Evolutionary conservation across 2,329 filamentous ascomycete species (phyloP), one percentile per base, ranked within the genome.

Genomic region (Penicillium sp.): DNA sequence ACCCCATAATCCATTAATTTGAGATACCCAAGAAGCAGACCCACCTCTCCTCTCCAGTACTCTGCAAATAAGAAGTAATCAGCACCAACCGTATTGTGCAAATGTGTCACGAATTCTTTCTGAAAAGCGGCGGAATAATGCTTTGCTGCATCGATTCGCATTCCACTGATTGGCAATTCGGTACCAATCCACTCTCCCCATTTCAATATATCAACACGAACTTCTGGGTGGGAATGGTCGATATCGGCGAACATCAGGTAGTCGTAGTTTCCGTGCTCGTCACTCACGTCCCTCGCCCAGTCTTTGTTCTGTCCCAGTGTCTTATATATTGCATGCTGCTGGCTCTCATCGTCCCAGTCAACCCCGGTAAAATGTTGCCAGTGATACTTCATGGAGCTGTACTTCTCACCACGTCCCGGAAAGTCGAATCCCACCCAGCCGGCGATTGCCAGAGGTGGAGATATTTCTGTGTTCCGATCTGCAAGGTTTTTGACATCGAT

Each of bases 241-340:
- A 91, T 72, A 69, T 91, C 85, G 7, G 86, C 85, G 65, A 89
- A 90, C 86, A 91, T 89, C 31, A 90, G 79, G 68, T 86, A 89
- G 61, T 82, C 80, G 55, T 83, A 86, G 66, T 91, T 90, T 12
- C 88, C 88, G 59, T 85, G 82, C 69, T 89, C 79, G 36, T 83
- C 79, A 35, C 85, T 85, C 3, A 87, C 86, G 7, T 81, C 80
- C 0, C 79, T 69, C 2, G 84, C 83, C 87, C 87, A 90, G 39
- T 79, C 79, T 67, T 89, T 88, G 52, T 83, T 81, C 8, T 81
- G 81, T 0, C 84, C 86, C 1, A 84, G 69, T 50, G 89, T 83
- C 70, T 85, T 86, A 77, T 84, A 90, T 51, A 90, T 83, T 1
- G 82, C 86, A n/a, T 82, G 84, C 61, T 81, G 79, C 48, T 82